Evolutionary conservation across 139 green algal species (phyloP).

Genomic region (Tetraselmis chui): DNA sequence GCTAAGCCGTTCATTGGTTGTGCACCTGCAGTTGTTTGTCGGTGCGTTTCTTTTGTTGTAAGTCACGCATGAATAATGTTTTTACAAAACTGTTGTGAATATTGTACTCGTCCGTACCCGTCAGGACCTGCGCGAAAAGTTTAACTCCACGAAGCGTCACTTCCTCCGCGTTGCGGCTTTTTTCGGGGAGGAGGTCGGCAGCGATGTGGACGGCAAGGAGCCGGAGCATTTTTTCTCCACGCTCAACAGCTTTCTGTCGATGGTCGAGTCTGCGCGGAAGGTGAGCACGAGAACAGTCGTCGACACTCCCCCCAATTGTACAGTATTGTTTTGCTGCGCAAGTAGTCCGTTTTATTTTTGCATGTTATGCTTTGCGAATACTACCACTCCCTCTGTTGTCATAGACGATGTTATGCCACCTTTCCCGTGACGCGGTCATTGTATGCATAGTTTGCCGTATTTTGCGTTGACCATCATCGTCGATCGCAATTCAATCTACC

Average conservation of each 20-base stretch:
- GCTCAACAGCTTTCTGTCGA: not conserved
- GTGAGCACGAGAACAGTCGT: not conserved
- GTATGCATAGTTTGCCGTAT: not conserved
- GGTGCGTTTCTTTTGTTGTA: too few relatives aligned
- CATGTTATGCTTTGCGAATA: too few relatives aligned
- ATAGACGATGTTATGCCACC: too few relatives aligned
- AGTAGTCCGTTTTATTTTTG: too few relatives aligned
- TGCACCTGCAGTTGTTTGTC: too few relatives aligned
- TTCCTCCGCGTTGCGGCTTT: not conserved
- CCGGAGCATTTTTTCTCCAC: not conserved
- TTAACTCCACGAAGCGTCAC: not conserved
- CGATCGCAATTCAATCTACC: too few relatives aligned
- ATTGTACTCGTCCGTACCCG: too few relatives aligned
- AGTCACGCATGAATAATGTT: too few relatives aligned
- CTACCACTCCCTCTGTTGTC: too few relatives aligned
- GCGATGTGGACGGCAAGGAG: not conserved
- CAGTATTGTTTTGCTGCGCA: not conserved
- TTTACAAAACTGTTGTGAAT: too few relatives aligned
- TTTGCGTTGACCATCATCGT: not conserved
- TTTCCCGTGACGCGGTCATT: too few relatives aligned
- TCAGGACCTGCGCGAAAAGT: not conserved
- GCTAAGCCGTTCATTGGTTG: too few relatives aligned
- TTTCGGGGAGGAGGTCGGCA: not conserved
- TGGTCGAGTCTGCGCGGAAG: not conserved
- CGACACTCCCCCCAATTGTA: not conserved